Percentiles rank a stretch among this genome's conserved stretches.
phyloP scores from a whole-genome alignment of 495 filamentous ascomycete genomes.

The Aspergillus indologenus region DNA sequence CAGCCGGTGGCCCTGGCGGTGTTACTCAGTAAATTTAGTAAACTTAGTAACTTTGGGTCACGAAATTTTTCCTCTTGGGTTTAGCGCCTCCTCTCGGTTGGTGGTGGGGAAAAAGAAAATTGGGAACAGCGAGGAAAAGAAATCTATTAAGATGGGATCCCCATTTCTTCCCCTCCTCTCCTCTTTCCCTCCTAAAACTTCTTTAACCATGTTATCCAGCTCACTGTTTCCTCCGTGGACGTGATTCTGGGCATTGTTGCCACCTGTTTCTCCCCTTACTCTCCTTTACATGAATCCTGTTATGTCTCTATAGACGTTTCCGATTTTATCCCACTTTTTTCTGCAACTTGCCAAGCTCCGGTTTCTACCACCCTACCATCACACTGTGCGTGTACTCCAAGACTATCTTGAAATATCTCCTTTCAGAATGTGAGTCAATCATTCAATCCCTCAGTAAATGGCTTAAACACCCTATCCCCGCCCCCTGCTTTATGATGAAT shows the following conservation, averaged over 20 bases:
- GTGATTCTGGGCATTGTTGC: conserved; percentile 18
- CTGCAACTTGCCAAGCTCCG: conserved; percentile 2
- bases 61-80: conserved; percentile 18
- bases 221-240: conserved; percentile 25
- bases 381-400: conserved; percentile 16
- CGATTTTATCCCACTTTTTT: conserved; percentile 14
- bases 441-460: neutral
- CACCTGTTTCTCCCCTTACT: conserved; percentile 6
- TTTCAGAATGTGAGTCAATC: conserved; percentile 11
- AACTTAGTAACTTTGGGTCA: neutral
- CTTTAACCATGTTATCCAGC: conserved; percentile 25
- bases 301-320: conserved; percentile 19
- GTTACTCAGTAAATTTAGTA: too few species aligned
- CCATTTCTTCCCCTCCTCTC: conserved; percentile 9
- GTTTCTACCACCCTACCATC: conserved; percentile 17
- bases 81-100: conserved; percentile 20
- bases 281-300: conserved; percentile 12
- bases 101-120: conserved; percentile 15
- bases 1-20: conserved; percentile 6
- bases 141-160: neutral
- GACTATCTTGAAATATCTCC: conserved; percentile 2
- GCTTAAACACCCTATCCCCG: neutral
- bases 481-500: conserved; percentile 39
- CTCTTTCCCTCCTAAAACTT: conserved; percentile 23
- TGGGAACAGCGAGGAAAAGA: neutral